Evolutionary conservation across 805 yeast genomes (phyloP), one percentile per base, ranked within the genome.

Genomic region (Zygosaccharomyces kombuchaensis): DNA sequence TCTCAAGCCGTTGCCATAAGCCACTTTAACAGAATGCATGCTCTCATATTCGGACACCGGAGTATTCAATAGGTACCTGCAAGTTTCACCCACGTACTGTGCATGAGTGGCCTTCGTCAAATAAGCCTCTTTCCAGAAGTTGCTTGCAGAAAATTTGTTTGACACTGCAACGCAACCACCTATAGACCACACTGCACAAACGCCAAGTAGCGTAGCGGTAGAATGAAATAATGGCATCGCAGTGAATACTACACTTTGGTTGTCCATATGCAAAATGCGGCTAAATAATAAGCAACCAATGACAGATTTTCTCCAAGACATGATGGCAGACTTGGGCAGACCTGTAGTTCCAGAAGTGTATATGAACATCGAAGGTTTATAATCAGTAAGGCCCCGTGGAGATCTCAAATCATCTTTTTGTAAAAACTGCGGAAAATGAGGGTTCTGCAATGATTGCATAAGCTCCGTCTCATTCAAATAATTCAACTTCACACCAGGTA

Each of bases 191-290:
- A 82, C 72, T 1, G 95, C 89, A 58, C 90, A 73, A 5, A 84
- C 79, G 9, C 96, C 96, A 44, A 90, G 68, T 66, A 88, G 75
- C 0, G 96, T 85, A 3, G 96, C 97, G 0, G 97, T 90, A 1
- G 96, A 87, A 65, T 90, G 98, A 62, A 91, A 90, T 49, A 91
- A 70, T 1, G 98, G 98, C 98, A 90, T 90, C 1, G 96, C 87
- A 0, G 96, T 87, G 68, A 84, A 85, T 8, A 87, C 81, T 9
- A 74, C 77, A 12, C 85, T 78, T 3, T 69, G 61, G 5, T 64
- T 50, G n/a, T 69, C 64, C 54, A 87, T 72, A 48, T 80, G 75
- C 69, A 84, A 76, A 34, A 87, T 82, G 52, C 75, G 75, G 1
- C 87, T 87, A 59, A 87, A 89, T 21, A 87, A 60, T 2, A 74